These are phyloP conservation scores for Geosmithia flava DNA, from an alignment of 2,329 filamentous ascomycete species.

Conservation along the genomic window DNA sequence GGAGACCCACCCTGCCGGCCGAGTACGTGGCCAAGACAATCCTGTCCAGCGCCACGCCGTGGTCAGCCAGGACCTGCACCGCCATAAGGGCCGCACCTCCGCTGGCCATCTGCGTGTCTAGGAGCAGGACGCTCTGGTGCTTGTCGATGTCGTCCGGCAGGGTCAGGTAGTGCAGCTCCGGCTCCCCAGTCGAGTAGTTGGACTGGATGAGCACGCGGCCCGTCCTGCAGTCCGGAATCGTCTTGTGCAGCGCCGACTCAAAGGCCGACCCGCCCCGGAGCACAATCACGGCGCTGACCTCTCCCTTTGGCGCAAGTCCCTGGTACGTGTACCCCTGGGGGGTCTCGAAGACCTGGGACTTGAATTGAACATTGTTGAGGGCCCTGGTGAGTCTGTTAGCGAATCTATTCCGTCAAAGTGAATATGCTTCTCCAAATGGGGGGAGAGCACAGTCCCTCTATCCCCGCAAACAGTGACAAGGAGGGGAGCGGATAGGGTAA, in stretches of 20 bases:
- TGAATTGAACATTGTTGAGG: conserved; percentile 64
- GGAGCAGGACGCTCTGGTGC: conserved; percentile 71
- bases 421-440: no score
- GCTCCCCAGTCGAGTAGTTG: conserved; percentile 72
- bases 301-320: conserved; percentile 59
- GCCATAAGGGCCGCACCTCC: conserved; percentile 85
- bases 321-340: conserved; percentile 57
- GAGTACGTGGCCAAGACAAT: conserved; percentile 93
- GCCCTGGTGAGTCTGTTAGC: conserved; percentile 34
- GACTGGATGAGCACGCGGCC: conserved; percentile 88
- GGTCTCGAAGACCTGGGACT: conserved; percentile 52
- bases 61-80: conserved; percentile 87
- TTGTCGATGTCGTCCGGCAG: conserved; percentile 60
- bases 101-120: conserved; percentile 91
- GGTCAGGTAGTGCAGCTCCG: conserved; percentile 82
- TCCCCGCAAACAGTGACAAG: not conserved
- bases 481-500: conserved; percentile 3
- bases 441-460: not conserved
- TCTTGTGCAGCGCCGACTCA: conserved; percentile 76
- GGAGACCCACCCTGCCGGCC: conserved; percentile 72
- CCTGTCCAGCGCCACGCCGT: conserved; percentile 70
- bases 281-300: conserved; percentile 76
- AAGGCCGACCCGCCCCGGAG: conserved; percentile 81
- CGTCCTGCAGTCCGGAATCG: conserved; percentile 84
- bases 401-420: not conserved